Evolutionary conservation across 2,329 filamentous ascomycete species (phyloP).

Genomic region (Aspergillus sp.): DNA sequence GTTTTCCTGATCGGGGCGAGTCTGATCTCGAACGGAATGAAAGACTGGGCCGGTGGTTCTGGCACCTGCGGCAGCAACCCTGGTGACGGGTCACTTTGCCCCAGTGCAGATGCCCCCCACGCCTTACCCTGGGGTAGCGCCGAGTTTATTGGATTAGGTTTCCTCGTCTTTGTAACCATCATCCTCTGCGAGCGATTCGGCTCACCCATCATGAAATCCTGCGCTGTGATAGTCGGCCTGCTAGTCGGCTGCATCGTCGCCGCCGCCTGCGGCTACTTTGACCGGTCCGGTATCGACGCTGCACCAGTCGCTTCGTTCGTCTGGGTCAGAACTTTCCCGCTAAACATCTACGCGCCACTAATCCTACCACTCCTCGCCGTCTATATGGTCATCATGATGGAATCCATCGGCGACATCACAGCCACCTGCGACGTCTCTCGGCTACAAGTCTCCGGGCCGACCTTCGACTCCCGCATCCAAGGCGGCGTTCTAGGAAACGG

Average conservation of each 20-base stretch:
- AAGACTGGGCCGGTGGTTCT: conserved; percentile 68
- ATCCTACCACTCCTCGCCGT: conserved; percentile 60
- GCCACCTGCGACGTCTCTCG: conserved; percentile 67
- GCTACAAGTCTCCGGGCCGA: conserved; percentile 61
- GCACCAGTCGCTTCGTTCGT: conserved; percentile 67
- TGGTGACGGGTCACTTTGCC: conserved; percentile 58
- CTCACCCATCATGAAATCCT: conserved; percentile 68
- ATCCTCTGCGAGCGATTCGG: conserved; percentile 69
- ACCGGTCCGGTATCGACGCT: conserved; percentile 56
- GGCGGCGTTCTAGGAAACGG: conserved; percentile 68
- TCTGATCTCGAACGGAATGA: conserved; percentile 62
- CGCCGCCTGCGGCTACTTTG: conserved; percentile 66
- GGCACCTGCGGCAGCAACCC: conserved; percentile 47
- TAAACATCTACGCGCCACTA: conserved; percentile 65
- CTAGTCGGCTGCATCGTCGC: conserved; percentile 68
- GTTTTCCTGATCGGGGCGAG: conserved; percentile 67
- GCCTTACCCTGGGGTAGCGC: conserved; percentile 63
- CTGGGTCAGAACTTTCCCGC: conserved; percentile 69
- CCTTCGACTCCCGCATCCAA: conserved; percentile 69
- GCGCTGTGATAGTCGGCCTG: conserved; percentile 63
- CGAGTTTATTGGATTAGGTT: conserved; percentile 66
- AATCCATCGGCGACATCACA: conserved; percentile 67
- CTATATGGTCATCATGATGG: conserved; percentile 65
- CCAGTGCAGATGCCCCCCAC: conserved; percentile 57
- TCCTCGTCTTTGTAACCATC: conserved; percentile 66